Conservation (phyloP, 305 asterid genomes). For the Rubia occidens region DNA sequence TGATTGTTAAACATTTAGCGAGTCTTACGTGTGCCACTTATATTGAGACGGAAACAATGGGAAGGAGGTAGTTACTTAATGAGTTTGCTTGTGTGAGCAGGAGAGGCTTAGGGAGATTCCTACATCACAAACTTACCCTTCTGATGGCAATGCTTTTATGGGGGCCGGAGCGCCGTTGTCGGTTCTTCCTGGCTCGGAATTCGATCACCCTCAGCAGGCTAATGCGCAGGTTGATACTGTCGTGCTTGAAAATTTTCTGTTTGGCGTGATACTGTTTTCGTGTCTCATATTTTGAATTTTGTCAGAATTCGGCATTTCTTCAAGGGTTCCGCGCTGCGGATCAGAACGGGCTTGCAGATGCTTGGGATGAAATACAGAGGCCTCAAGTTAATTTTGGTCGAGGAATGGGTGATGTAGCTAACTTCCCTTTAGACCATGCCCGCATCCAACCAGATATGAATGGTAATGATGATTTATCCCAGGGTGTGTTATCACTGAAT, state of each 20-base stretch:
- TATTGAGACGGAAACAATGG: no score
- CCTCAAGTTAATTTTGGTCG: slow-evolving; percentile 52
- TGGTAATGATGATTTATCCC: slow-evolving; percentile 38
- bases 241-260: slow-evolving; percentile 4
- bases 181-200: slow-evolving; percentile 83
- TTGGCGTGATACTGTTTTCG: not conserved
- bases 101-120: slow-evolving; percentile 95
- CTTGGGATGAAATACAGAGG: slow-evolving; percentile 84
- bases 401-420: slow-evolving; percentile 22
- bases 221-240: slow-evolving; percentile 56
- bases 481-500: not conserved
- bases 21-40: no score
- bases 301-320: slow-evolving; percentile 77
- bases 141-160: slow-evolving; percentile 50
- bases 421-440: slow-evolving; percentile 33
- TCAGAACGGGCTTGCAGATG: slow-evolving; percentile 71
- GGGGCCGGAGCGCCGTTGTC: slow-evolving; percentile 61
- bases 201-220: slow-evolving; percentile 53
- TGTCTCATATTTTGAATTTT: slow-evolving; percentile 10
- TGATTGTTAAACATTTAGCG: no score
- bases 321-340: slow-evolving; percentile 67
- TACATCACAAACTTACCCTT: slow-evolving; percentile 44
- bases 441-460: slow-evolving; percentile 45
- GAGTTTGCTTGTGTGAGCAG: slow-evolving; percentile 34
- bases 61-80: not conserved